These are phyloP conservation scores for Olyra latifolia DNA, from an alignment of 176 grass and related monocot species.

Conservation along the genomic window DNA sequence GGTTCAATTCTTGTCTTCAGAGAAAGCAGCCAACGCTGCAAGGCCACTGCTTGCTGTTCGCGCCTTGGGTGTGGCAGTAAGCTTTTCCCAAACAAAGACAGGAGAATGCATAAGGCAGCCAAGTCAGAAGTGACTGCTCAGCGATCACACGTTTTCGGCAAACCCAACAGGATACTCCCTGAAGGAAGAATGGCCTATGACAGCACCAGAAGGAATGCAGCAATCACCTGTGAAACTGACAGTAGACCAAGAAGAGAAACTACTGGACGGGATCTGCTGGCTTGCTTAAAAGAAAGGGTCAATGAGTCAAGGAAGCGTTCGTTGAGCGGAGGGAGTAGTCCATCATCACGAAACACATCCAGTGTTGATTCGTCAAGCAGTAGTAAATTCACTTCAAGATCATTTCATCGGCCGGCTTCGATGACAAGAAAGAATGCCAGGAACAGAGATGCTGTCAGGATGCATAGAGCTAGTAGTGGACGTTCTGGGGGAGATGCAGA, in stretches of 20 bases:
- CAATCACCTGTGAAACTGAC: not conserved
- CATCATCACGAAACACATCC: constrained; percentile 7
- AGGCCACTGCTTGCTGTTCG: constrained; percentile 28
- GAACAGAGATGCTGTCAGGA: not conserved
- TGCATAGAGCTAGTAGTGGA: constrained; percentile 19
- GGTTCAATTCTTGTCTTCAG: constrained; percentile 66
- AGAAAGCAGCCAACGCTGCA: constrained; percentile 50
- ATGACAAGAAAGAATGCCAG: constrained; percentile 32
- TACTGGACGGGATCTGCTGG: constrained; percentile 5
- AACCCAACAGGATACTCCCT: constrained; percentile 15
- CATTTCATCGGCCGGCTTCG: constrained; percentile 8
- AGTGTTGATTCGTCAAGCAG: constrained; percentile 6
- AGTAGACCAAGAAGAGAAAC: constrained; percentile 31
- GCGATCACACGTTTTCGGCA: constrained; percentile 29
- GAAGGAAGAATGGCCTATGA: constrained; percentile 36
- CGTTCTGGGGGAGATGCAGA: constrained; percentile 12
- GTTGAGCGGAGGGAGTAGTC: constrained; percentile 12
- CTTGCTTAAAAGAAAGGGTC: constrained; percentile 26
- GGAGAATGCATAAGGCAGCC: constrained; percentile 11
- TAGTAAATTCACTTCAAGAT: constrained; percentile 12
- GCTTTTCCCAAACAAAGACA: constrained; percentile 45
- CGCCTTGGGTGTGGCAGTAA: constrained; percentile 50
- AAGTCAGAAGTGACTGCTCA: constrained; percentile 18
- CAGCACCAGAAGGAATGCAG: constrained; percentile 11
- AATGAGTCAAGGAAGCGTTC: constrained; percentile 34